Percentiles rank a stretch among this genome's conserved stretches.
Evolutionary conservation across 345 rosid species (phyloP).

Genomic region (Dipteronia sinensis): DNA sequence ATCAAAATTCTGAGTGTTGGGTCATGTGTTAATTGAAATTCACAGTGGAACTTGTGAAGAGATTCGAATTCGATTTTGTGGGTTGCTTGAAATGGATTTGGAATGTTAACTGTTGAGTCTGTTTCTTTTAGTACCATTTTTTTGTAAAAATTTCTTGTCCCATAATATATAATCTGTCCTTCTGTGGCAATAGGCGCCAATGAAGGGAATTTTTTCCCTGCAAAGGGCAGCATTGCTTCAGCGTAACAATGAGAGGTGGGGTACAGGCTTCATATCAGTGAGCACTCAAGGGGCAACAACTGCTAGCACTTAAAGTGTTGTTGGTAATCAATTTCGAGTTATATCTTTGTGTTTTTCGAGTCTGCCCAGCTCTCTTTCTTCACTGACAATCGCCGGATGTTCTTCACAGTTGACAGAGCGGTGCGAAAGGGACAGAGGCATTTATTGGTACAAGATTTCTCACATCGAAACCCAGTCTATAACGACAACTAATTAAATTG

Average conservation of each 20-base stretch:
- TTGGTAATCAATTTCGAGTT: neutral
- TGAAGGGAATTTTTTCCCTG: slow-evolving; percentile 70
- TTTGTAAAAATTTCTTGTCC: neutral
- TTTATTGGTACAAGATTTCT: neutral
- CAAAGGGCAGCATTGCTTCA: slow-evolving; percentile 52
- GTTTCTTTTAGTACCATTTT: neutral
- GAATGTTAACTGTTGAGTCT: neutral
- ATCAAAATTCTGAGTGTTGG: too few species aligned
- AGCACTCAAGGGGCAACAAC: slow-evolving; percentile 78
- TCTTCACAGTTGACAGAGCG: neutral
- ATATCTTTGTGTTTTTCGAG: neutral
- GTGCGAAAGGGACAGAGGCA: neutral
- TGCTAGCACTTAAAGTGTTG: slow-evolving; percentile 30
- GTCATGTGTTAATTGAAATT: too few species aligned
- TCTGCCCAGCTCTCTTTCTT: neutral
- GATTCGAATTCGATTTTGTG: too few species aligned
- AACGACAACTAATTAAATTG: too few species aligned
- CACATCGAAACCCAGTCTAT: neutral
- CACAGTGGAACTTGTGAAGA: too few species aligned
- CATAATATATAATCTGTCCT: neutral
- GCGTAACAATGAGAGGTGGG: slow-evolving; percentile 46
- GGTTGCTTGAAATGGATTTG: neutral
- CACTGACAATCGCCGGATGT: neutral
- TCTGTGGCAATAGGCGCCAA: slow-evolving; percentile 60
- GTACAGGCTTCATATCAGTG: slow-evolving; percentile 55